These are phyloP conservation scores for Sphaerulina musiva DNA, from an alignment of 2,329 filamentous ascomycete species.

Conservation along the genomic window DNA sequence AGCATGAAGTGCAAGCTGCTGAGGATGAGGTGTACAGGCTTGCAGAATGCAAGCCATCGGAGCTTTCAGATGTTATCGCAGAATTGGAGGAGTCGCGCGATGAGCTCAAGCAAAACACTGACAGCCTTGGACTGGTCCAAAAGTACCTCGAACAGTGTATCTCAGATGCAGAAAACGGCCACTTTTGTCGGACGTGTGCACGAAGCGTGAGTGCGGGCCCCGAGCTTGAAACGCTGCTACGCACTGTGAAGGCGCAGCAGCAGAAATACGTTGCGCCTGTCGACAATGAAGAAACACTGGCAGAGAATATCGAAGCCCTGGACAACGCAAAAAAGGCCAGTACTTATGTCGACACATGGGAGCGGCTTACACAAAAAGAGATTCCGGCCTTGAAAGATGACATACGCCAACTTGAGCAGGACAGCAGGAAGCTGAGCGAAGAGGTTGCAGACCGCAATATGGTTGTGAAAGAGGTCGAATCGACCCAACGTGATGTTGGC, in stretches of 20 bases:
- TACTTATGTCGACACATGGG: slow-evolving; percentile 66
- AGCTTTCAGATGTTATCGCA: slow-evolving; percentile 46
- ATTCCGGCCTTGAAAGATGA: slow-evolving; percentile 64
- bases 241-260: slow-evolving; percentile 52
- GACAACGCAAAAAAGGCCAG: slow-evolving; percentile 52
- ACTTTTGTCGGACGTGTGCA: slow-evolving; percentile 70
- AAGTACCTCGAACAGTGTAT: slow-evolving; percentile 26
- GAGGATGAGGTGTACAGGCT: slow-evolving; percentile 49
- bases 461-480: slow-evolving; percentile 54
- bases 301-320: slow-evolving; percentile 50
- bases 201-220: slow-evolving; percentile 55
- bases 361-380: slow-evolving; percentile 60
- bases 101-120: slow-evolving; percentile 55
- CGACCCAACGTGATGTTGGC: slow-evolving; percentile 67
- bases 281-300: slow-evolving; percentile 35
- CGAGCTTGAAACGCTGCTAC: slow-evolving; percentile 58
- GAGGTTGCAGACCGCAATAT: slow-evolving; percentile 59
- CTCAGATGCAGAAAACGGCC: slow-evolving; percentile 54
- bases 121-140: slow-evolving; percentile 19
- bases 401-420: slow-evolving; percentile 45
- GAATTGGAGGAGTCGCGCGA: slow-evolving; percentile 40
- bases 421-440: slow-evolving; percentile 36
- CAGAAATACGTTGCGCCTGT: slow-evolving; percentile 13
- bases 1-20: slow-evolving; percentile 50
- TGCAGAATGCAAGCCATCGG: slow-evolving; percentile 46